Base-by-base conservation (phyloP, 2,329 filamentous ascomycete species). In the Epichloe sibirici region DNA sequence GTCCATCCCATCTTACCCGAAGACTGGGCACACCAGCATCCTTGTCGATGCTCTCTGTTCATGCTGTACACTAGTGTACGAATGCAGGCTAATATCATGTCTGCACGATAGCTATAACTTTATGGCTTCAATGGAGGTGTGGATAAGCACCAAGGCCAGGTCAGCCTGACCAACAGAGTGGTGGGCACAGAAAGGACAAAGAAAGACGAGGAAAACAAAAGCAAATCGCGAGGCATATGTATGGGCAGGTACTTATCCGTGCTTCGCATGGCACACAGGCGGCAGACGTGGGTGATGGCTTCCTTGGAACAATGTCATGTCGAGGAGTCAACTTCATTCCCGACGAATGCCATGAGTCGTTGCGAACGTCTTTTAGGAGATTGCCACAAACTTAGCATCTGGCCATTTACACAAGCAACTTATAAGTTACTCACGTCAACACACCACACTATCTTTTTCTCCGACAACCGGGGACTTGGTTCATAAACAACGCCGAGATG, bases 111-210 rank as follows among this genome's bases (percentile, higher is more conserved):
- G 39, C 48, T 37, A 39, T n/a, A 23, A 37, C 17, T 23, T 37
- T 37, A 39, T 49, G 48, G 48, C 48, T 49, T 44, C 39, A 13
- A 7, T 5, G 37, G n/a, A 43, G 48, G 39, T 21, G 39, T 49
- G 48, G 48, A 43, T 25, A 37, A 49, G 48, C 39, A 49, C 48
- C 38, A 15, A 35, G 38, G n/a, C 28, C 39, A 49, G 39, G 48
- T 25, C 39, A 45, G 44, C 31, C 31, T 46, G 39, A 44, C 48
- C 38, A 49, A 49, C 39, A 44, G 35, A 43, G 4, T n/a, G 28
- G 12, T 3, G 8, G n/a, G 3, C 39, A 23, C 25, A 23, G 17
- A 8, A 4, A 35, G 15, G 25, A 15, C 11, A 15, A 34, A 25
- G 11, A 15, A 43, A 35, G 21, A 15, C 12, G 12, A 43, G 8